Evolutionary conservation across 176 grass and related monocot genomes (phyloP), one percentile per base, ranked within the genome.

Genomic region (Melocanna baccifera): DNA sequence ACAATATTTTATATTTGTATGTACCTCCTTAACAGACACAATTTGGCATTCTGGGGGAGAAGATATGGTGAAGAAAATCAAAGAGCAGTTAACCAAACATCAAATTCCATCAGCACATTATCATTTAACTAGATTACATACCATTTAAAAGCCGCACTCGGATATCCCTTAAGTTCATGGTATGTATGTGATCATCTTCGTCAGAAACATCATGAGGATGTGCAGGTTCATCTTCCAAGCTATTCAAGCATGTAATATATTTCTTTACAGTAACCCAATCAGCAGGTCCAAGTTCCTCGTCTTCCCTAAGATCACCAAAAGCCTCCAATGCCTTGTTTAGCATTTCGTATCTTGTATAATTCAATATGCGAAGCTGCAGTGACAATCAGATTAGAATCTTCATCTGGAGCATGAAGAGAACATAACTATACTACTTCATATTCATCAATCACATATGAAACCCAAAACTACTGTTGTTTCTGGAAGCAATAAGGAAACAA

Each of bases 211-310:
- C 92, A 83, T 98, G 91, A 53, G 96, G 92, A 90, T 98, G 96
- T 45, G 83, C 89, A 34, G 61, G 87, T 42, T 92, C 92, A 87
- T 93, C 89, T 14, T 93, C 89, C 75, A 94, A 81, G 78, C 90
- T 79, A 79, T 79, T 91, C 84, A 98, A 93, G 73, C 96, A 98
- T 83, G 91, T 93, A 32, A 98, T 98, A 64, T 98, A 85, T 83
- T 80, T 90, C 71, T 84, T 91, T 69, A 98, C 93, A 74, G 80
- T 95, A 32, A 84, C 32, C 96, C 96, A 98, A 65, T 98, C 96
- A 78, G 89, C 91, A 75, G 92, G 96, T 59, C 96, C 96, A 80
- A 98, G 91, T 88, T 98, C 96, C 80, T 98, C 91, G 56, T 98
- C 96, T 90, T 98, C 96, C 83, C 89, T 77, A 71, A 98, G 90